Conservation (phyloP, 768 basidiomycete species). For the Naganishia antarctica region DNA sequence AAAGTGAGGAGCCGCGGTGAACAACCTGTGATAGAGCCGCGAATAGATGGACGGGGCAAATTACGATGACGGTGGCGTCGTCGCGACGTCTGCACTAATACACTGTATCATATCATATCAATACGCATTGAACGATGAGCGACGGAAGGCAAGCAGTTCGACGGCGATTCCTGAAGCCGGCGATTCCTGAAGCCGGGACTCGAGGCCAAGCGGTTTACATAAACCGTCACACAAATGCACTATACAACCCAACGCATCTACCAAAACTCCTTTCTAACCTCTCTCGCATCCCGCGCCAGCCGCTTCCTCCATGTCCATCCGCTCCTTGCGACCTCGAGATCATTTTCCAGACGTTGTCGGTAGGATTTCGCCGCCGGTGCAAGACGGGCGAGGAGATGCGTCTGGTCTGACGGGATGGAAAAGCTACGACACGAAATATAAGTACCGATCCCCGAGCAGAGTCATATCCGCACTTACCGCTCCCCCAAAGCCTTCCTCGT, state of each 20-base stretch:
- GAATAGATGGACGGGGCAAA: too few species aligned
- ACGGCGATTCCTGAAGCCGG: too few species aligned
- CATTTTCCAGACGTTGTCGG: slow-evolving; percentile 24
- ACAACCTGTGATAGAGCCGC: too few species aligned
- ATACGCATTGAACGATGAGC: not conserved
- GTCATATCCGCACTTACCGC: slow-evolving; percentile 34
- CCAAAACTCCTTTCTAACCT: slow-evolving; percentile 45
- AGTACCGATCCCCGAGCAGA: too few species aligned
- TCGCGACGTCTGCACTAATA: too few species aligned
- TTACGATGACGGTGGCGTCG: too few species aligned
- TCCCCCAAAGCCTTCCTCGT: slow-evolving; percentile 36
- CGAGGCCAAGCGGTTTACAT: too few species aligned
- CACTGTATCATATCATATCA: not conserved
- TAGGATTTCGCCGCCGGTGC: slow-evolving; percentile 35
- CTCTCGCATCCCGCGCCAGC: slow-evolving; percentile 37
- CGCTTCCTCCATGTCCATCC: slow-evolving; percentile 45
- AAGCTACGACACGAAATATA: too few species aligned
- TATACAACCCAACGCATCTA: slow-evolving; percentile 27
- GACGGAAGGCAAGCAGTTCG: not conserved
- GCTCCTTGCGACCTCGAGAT: slow-evolving; percentile 29
- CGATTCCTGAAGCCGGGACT: too few species aligned
- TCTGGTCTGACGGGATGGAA: slow-evolving; percentile 27
- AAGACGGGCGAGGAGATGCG: slow-evolving; percentile 33
- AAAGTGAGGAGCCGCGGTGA: too few species aligned
- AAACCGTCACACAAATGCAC: too few species aligned